phyloP scores from a whole-genome alignment of 2,329 filamentous ascomycete genomes.

The Trichoderma atroviride region DNA sequence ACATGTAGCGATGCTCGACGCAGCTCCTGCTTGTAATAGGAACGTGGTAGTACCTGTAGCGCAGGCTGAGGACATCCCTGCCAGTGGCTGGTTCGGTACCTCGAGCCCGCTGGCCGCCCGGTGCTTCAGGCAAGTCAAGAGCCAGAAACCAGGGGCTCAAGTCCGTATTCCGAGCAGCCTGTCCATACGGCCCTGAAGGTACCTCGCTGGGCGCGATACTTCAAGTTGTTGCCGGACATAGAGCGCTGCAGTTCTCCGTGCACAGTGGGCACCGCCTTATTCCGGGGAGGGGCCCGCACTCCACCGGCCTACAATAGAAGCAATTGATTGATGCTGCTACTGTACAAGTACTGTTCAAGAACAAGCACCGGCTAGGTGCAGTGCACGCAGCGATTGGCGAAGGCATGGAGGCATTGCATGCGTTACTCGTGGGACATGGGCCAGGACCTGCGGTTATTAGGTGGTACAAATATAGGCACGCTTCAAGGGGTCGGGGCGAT shows the following conservation, averaged over 20 bases:
- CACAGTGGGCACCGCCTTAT: slow-evolving; percentile 10
- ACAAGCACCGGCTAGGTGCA: neutral
- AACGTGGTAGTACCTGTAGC: neutral
- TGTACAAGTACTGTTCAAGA: neutral
- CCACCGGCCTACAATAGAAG: neutral
- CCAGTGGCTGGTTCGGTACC: slow-evolving; percentile 11
- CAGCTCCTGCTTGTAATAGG: neutral
- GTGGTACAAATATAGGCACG: neutral
- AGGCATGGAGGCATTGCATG: neutral
- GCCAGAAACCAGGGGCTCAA: slow-evolving; percentile 16
- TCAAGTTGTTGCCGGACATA: slow-evolving; percentile 5
- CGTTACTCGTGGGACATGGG: neutral
- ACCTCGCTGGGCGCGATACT: slow-evolving; percentile 9
- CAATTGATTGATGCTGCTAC: neutral
- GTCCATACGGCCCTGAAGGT: slow-evolving; percentile 7
- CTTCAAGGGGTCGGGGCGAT: slow-evolving; percentile 16
- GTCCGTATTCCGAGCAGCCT: neutral
- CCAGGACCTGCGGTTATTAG: neutral
- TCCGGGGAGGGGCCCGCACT: slow-evolving; percentile 8
- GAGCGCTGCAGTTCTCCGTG: neutral
- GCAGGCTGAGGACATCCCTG: slow-evolving; percentile 18
- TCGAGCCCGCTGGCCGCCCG: slow-evolving; percentile 3
- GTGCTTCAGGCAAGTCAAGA: slow-evolving; percentile 21
- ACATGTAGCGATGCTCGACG: neutral
- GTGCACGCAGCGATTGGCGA: neutral